Conservation (phyloP, 1,284 basidiomycete species). For the Ceratobasidium sp. region DNA sequence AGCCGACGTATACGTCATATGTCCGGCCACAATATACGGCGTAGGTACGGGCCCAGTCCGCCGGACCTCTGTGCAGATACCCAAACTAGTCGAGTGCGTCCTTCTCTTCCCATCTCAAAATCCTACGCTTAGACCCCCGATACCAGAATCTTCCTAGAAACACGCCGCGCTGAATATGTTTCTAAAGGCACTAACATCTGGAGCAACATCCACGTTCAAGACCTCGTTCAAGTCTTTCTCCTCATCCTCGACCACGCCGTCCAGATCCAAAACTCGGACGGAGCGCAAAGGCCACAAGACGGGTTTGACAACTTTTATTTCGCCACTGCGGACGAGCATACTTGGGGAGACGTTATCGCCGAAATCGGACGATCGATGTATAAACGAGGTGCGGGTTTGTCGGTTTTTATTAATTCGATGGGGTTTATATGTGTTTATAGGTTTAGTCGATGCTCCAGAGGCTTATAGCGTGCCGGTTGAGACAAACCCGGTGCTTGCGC, state of each 20-base stretch:
- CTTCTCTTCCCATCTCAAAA: too few species aligned
- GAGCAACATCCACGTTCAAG: slow-evolving; percentile 13
- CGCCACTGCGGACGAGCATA: neutral
- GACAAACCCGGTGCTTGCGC: neutral
- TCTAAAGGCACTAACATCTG: slow-evolving; percentile 7
- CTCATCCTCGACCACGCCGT: neutral
- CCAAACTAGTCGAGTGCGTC: slow-evolving; percentile 2
- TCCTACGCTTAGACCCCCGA: too few species aligned
- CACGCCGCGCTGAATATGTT: neutral
- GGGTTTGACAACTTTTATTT: slow-evolving; percentile 15
- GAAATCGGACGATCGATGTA: neutral
- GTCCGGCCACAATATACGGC: slow-evolving; percentile 8
- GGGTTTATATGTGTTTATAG: neutral
- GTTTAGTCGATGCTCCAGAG: neutral
- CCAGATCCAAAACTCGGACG: neutral
- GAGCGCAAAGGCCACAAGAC: neutral
- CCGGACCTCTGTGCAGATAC: slow-evolving; percentile 1
- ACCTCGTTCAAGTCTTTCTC: neutral
- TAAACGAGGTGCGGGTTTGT: neutral
- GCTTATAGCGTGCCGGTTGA: neutral
- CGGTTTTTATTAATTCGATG: too few species aligned
- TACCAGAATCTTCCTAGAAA: neutral
- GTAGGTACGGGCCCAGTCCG: slow-evolving; percentile 4
- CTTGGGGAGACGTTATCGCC: neutral
- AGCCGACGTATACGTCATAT: slow-evolving; percentile 11